A percentile compares a stretch with the other conserved stretches of the same genome.
phyloP scores from a whole-genome alignment of 257 asterid species.

The Henckelia pumila region DNA sequence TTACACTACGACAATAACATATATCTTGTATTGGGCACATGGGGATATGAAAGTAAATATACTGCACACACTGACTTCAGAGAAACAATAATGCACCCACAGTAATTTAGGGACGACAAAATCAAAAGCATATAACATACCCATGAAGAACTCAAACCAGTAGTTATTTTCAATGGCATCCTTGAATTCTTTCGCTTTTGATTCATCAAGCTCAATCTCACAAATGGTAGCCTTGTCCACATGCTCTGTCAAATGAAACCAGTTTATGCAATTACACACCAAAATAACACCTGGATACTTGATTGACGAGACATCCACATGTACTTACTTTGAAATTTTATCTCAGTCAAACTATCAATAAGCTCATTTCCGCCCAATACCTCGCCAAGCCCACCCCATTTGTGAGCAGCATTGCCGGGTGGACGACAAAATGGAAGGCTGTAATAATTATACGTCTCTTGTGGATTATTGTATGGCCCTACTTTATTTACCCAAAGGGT shows the following conservation, averaged over 20 bases:
- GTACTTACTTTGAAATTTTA: conserved; percentile 51
- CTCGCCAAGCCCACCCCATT: conserved; percentile 72
- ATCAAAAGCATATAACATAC: conserved; percentile 33
- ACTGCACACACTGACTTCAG: neutral
- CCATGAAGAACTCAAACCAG: conserved; percentile 65
- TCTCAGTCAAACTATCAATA: conserved; percentile 54
- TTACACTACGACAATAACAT: neutral
- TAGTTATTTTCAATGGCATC: conserved; percentile 55
- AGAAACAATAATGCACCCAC: conserved; percentile 1
- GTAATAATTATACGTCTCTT: conserved; percentile 61
- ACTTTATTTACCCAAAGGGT: conserved; percentile 65
- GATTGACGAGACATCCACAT: conserved; percentile 11
- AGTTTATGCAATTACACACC: conserved; percentile 9
- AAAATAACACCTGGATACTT: conserved; percentile 6
- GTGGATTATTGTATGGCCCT: conserved; percentile 65
- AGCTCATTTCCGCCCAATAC: conserved; percentile 75
- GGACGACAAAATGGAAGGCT: conserved; percentile 65
- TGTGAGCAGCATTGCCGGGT: conserved; percentile 44
- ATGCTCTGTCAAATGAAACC: conserved; percentile 37
- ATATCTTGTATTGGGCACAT: neutral
- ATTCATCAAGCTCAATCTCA: conserved; percentile 48
- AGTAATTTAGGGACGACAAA: neutral
- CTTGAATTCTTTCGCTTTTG: conserved; percentile 59
- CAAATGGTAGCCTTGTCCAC: conserved; percentile 49
- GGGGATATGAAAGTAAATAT: conserved; percentile 1